A percentile compares a stretch with the other conserved stretches of the same genome.
phyloP scores from a whole-genome alignment of 306 rosid species.

The Pterocarpus santalinus region DNA sequence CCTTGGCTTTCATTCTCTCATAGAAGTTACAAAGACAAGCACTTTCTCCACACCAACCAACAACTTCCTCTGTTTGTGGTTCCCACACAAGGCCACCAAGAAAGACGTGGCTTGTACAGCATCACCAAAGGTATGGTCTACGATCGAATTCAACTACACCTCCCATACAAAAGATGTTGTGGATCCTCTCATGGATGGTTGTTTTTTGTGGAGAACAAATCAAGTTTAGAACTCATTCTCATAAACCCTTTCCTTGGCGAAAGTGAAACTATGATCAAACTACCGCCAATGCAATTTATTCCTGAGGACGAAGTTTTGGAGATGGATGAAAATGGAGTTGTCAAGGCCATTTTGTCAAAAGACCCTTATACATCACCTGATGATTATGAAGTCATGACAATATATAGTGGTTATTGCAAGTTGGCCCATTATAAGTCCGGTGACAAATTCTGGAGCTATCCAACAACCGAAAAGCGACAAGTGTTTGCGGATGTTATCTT shows the following conservation, averaged over 20 bases:
- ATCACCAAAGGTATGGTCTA: neutral
- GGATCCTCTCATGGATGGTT: neutral
- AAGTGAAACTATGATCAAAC: neutral
- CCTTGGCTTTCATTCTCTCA: neutral
- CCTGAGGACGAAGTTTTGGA: neutral
- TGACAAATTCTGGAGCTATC: neutral
- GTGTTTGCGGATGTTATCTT: neutral
- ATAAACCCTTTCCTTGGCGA: neutral
- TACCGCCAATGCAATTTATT: neutral
- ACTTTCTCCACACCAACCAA: neutral
- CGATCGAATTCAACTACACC: neutral
- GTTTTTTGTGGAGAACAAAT: neutral
- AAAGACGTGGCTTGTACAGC: neutral
- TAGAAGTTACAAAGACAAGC: neutral
- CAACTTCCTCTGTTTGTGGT: neutral
- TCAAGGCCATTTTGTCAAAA: neutral
- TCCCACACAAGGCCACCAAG: neutral
- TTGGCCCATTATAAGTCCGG: neutral
- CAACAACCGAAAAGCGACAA: neutral
- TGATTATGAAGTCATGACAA: neutral
- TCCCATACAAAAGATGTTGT: neutral
- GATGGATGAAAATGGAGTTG: neutral
- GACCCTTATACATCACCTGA: neutral
- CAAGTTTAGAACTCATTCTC: neutral
- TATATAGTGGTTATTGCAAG: neutral